Evolutionary conservation across 345 rosid species (phyloP).

Genomic region (Carallia pectinifolia): DNA sequence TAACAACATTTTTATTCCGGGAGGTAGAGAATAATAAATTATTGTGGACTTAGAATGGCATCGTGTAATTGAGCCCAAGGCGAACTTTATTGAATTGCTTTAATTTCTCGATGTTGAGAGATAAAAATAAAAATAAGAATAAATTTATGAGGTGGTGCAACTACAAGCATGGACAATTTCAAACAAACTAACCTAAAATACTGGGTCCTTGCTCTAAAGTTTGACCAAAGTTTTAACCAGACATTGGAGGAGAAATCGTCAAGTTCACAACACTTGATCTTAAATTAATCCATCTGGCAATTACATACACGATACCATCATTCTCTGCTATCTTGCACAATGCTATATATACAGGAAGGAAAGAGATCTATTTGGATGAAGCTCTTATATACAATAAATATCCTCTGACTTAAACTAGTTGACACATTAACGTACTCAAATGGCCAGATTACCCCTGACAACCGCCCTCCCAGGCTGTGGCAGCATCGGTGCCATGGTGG

Average conservation of each 20-base stretch:
- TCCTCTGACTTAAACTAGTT: neutral
- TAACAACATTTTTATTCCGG: too few relatives aligned
- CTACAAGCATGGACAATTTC: neutral
- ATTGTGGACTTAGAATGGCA: too few relatives aligned
- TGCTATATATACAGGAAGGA: neutral
- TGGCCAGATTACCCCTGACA: conserved; percentile 23
- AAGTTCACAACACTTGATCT: neutral
- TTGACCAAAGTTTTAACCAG: neutral
- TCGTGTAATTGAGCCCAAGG: too few relatives aligned
- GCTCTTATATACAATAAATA: neutral
- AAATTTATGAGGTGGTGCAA: too few relatives aligned
- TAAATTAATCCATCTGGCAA: conserved; percentile 1
- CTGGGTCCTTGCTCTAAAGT: conserved; percentile 8
- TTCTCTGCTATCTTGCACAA: conserved; percentile 4
- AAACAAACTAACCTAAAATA: conserved; percentile 10
- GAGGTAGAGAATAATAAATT: too few relatives aligned
- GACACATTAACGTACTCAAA: neutral
- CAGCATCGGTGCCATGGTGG: neutral
- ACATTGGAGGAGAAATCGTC: conserved; percentile 1
- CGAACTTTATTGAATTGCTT: too few relatives aligned
- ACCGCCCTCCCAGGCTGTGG: conserved; percentile 10
- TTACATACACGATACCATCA: neutral
- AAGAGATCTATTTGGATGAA: neutral
- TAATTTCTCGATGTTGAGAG: too few relatives aligned
- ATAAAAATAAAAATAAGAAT: too few relatives aligned